Conservation (phyloP, 129 eudicot genomes). For the Pittosporum tobira region DNA sequence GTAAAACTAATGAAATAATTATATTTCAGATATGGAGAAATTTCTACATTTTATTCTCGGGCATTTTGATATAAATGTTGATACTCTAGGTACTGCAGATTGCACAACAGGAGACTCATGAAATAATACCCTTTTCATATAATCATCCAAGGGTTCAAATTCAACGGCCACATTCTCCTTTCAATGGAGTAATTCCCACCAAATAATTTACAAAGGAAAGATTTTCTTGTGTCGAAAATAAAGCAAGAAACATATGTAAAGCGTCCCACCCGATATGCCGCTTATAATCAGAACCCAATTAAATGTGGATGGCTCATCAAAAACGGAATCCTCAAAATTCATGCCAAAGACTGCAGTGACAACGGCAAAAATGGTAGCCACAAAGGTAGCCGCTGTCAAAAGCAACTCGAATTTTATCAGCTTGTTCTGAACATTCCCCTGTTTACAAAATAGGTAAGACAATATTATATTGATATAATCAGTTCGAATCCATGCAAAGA, state of each 20-base stretch:
- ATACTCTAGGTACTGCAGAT: no score
- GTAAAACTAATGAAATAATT: background rate
- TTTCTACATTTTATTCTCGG: no score
- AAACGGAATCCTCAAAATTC: slow-evolving; percentile 71
- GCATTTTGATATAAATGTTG: no score
- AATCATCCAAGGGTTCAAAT: no score
- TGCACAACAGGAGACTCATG: no score
- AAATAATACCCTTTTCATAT: no score
- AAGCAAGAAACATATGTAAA: slow-evolving; percentile 57
- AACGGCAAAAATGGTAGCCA: slow-evolving; percentile 78
- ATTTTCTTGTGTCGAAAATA: slow-evolving; percentile 85
- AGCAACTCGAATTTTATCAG: slow-evolving; percentile 90
- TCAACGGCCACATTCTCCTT: background rate
- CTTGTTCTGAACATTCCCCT: slow-evolving; percentile 98
- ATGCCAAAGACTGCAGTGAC: slow-evolving; percentile 94
- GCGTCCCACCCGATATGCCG: slow-evolving; percentile 39
- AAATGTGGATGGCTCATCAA: slow-evolving; percentile 62
- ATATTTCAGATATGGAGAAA: no score
- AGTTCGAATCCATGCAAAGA: background rate
- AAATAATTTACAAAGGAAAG: slow-evolving; percentile 41
- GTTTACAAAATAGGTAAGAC: slow-evolving; percentile 10
- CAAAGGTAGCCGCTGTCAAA: slow-evolving; percentile 90
- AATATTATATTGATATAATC: background rate
- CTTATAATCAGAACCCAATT: slow-evolving; percentile 62
- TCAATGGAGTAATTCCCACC: background rate